Conservation (phyloP, 805 yeast species). For the Barnettozyma sp. region DNA sequence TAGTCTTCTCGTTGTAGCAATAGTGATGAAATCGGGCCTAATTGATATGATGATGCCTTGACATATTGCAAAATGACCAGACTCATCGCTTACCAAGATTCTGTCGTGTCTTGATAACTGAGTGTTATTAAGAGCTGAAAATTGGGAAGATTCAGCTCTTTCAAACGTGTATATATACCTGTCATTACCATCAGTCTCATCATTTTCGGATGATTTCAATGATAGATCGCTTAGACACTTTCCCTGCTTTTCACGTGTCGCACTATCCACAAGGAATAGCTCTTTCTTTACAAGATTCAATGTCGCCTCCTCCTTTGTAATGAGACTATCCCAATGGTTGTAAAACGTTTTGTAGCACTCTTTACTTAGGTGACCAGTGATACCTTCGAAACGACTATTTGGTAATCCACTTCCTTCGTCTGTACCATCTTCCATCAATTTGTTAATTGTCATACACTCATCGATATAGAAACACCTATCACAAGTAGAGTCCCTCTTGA, state of each 20-base stretch:
- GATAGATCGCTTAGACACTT: slow-evolving; percentile 47
- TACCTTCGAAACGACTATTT: slow-evolving; percentile 36
- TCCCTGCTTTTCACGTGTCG: slow-evolving; percentile 50
- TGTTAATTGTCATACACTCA: slow-evolving; percentile 61
- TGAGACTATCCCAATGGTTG: slow-evolving; percentile 63
- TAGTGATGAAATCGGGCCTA: slow-evolving; percentile 34
- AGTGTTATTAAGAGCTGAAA: slow-evolving; percentile 26
- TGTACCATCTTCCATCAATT: slow-evolving; percentile 51
- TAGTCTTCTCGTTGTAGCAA: slow-evolving; percentile 51
- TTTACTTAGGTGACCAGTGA: slow-evolving; percentile 45
- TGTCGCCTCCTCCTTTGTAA: slow-evolving; percentile 68
- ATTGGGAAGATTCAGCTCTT: slow-evolving; percentile 24
- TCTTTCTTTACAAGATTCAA: slow-evolving; percentile 47
- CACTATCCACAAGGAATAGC: slow-evolving; percentile 47
- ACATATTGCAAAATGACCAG: slow-evolving; percentile 69
- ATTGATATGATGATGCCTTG: slow-evolving; percentile 49
- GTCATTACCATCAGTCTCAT: slow-evolving; percentile 17
- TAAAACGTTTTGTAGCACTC: slow-evolving; percentile 48
- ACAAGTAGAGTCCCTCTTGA: slow-evolving; percentile 46
- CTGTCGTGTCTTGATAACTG: slow-evolving; percentile 55
- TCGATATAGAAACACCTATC: slow-evolving; percentile 51
- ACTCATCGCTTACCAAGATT: slow-evolving; percentile 71
- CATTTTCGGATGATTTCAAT: slow-evolving; percentile 27
- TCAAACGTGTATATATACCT: slow-evolving; percentile 43
- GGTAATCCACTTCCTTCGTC: slow-evolving; percentile 48